phyloP scores from a whole-genome alignment of 164 flowering plant species.

The Vitis rotundifolia region DNA sequence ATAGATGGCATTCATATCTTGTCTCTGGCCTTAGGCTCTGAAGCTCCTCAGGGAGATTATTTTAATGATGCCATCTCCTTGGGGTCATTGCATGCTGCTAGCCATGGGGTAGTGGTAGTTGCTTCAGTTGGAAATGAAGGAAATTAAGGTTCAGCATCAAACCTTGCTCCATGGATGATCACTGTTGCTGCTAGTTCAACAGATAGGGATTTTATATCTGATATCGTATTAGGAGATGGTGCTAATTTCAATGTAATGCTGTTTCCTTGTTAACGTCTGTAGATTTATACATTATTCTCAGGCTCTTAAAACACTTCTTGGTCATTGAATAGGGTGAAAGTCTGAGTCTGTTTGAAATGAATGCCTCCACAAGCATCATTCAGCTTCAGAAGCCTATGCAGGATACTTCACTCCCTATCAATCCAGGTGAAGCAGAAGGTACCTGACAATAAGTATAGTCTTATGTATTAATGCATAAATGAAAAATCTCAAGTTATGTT shows the following conservation, averaged over 20 bases:
- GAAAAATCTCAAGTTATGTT: conserved; percentile 10
- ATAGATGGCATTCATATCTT: conserved; percentile 73
- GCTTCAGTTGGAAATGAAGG: conserved; percentile 79
- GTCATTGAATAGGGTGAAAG: conserved; percentile 62
- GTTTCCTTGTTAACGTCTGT: background rate
- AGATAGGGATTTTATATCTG: conserved; percentile 74
- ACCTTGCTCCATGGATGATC: conserved; percentile 83
- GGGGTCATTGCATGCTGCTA: conserved; percentile 79
- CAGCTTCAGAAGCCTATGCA: conserved; percentile 64
- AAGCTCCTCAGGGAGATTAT: conserved; percentile 69
- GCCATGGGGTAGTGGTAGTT: conserved; percentile 66
- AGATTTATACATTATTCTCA: background rate
- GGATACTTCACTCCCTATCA: conserved; percentile 85
- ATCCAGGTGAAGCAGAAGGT: conserved; percentile 71
- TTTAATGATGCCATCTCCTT: conserved; percentile 79
- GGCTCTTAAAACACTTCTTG: background rate
- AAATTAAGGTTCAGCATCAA: conserved; percentile 58
- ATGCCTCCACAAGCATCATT: conserved; percentile 47
- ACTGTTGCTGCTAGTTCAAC: conserved; percentile 82
- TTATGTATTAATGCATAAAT: background rate
- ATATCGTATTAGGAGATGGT: conserved; percentile 51
- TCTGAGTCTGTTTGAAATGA: conserved; percentile 45
- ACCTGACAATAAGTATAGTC: conserved; percentile 17
- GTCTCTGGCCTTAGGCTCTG: conserved; percentile 74
- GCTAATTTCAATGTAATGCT: conserved; percentile 43